These are phyloP conservation scores for Backusella mclennaniae DNA, from an alignment of 192 early-diverging fungal species.

Conservation along the genomic window DNA sequence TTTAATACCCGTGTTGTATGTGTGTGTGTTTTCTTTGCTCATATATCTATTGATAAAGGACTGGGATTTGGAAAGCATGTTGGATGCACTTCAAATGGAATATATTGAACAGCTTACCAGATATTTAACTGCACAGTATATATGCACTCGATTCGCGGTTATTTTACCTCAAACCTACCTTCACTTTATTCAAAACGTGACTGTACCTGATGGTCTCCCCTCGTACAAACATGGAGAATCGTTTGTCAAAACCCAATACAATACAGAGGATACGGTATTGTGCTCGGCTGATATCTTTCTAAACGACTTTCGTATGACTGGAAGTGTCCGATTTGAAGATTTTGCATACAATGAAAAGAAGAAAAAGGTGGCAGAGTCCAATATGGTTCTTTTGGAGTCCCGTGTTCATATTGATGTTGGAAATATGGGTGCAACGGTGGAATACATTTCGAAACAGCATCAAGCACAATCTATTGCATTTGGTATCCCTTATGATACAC, in stretches of 20 bases:
- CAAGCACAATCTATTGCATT: slow-evolving; percentile 30
- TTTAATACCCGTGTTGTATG: background rate
- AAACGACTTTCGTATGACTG: slow-evolving; percentile 49
- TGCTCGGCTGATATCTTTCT: slow-evolving; percentile 65
- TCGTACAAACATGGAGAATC: slow-evolving; percentile 48
- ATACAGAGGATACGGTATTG: slow-evolving; percentile 55
- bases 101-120: slow-evolving; percentile 58
- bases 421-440: slow-evolving; percentile 53
- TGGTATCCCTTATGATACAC: slow-evolving; percentile 58
- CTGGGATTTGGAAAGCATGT: slow-evolving; percentile 61
- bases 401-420: slow-evolving; percentile 53
- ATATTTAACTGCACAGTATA: slow-evolving; percentile 47
- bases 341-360: slow-evolving; percentile 48
- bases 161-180: slow-evolving; percentile 55
- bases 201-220: slow-evolving; percentile 56
- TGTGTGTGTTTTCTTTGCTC: background rate
- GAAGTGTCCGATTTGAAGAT: slow-evolving; percentile 49
- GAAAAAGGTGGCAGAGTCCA: slow-evolving; percentile 41
- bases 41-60: slow-evolving; percentile 41
- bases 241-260: slow-evolving; percentile 53
- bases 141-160: slow-evolving; percentile 51
- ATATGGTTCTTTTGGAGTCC: slow-evolving; percentile 51
- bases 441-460: slow-evolving; percentile 43
- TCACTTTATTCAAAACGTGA: slow-evolving; percentile 72
- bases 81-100: slow-evolving; percentile 64